Conservation (phyloP, 2,329 filamentous ascomycete genomes). For the Colletotrichum sp. region DNA sequence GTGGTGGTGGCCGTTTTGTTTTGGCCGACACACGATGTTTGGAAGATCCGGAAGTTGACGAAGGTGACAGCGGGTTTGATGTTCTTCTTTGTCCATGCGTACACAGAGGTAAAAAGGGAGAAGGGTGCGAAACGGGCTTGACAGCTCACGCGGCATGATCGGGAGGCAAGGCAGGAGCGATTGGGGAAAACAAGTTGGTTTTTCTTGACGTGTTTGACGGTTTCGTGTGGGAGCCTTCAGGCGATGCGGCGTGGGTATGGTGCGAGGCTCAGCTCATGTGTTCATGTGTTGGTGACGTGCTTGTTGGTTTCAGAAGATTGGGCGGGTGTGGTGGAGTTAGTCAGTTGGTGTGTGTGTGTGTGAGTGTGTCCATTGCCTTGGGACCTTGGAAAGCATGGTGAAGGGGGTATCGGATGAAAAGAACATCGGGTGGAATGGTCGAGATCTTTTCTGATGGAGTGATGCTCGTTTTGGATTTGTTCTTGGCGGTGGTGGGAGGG, state of each 20-base stretch:
- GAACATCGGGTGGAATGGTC: neutral
- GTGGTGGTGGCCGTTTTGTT: neutral
- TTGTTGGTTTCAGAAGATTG: neutral
- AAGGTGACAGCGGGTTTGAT: neutral
- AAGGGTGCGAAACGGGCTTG: neutral
- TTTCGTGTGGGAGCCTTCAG: conserved; percentile 12
- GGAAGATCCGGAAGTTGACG: neutral
- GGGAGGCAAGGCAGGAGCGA: neutral
- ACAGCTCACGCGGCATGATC: neutral
- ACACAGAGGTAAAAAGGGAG: neutral
- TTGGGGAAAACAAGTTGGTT: neutral
- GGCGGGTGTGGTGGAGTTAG: neutral
- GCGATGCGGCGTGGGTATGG: neutral
- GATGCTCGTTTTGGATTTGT: neutral
- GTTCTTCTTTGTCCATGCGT: neutral
- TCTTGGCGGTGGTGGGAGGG: neutral
- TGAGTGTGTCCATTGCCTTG: neutral
- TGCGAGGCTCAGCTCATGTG: neutral
- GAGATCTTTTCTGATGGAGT: neutral
- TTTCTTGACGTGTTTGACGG: neutral
- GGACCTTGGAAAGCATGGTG: neutral
- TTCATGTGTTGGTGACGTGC: neutral
- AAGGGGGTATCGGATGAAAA: neutral
- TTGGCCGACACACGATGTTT: neutral
- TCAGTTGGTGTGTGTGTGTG: neutral